Base-by-base conservation (phyloP, 1,284 basidiomycete genomes). In the Rhodotorula sp. region DNA sequence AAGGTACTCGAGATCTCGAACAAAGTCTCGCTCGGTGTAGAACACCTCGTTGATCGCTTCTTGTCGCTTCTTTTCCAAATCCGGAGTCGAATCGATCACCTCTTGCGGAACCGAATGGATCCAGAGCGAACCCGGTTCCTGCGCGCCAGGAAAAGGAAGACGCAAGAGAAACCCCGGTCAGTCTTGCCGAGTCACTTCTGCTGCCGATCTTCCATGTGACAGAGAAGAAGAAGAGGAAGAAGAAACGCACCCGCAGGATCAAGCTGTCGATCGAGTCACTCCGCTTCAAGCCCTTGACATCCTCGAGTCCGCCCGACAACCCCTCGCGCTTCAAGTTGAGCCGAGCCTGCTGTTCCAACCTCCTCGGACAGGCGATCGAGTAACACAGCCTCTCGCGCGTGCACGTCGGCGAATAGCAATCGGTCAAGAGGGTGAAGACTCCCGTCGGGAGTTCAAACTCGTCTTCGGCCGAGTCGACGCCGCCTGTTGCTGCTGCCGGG, bases 31-130 rank as follows among this genome's bases (percentile, higher is more conserved):
- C 80, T 99, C 97, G 23, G 97, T 99, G 81, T 97, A 97, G 66
- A 98, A 95, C 75, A 97, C 92, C 83, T 99, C 97, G 80, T 99
- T 99, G 84, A 99, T 98, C 47, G 94, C 93, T 81, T 99, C 97
- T 80, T 99, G 97, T 2, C 97, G 87, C 81, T 89, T 95, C 86
- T 97, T 95, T 84, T 99, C 97, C 49, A 84, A 86, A 72, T 97
- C 95, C 5, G 90, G 90, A 52, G 98, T 92, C 78, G 89, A 92
- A 78, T 95, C 93, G 56, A 92, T 89, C 55, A 99, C 89, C 79
- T 98, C 95, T 80, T 91, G 88, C 12, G 95, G 91, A 1, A 99
- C 97, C 0, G 93, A 91, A 80, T 98, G 93, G 64, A 97, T 90
- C 97, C 97, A 99, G 5, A 99, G 83, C n/a, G 91, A 90, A 3